Base-by-base conservation (phyloP, 1,284 basidiomycete genomes). In the Ustilago lituana region DNA sequence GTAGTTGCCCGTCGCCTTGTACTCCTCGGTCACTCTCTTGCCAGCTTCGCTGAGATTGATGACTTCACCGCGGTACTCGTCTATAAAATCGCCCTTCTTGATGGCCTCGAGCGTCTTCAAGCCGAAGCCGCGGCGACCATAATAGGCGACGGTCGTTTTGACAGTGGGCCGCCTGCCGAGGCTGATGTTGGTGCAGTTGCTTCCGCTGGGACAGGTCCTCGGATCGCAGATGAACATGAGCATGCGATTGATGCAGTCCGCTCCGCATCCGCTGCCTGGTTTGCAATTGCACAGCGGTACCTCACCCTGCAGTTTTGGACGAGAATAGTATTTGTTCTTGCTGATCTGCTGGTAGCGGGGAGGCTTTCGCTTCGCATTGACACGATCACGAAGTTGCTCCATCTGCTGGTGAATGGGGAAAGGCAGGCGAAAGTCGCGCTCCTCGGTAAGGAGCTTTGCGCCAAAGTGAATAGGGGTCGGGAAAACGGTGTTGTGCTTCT, bases 21-120 rank as follows among this genome's bases (percentile, higher is more conserved):
- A 80, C 40, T 62, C 46, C 24, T 74, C 69, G 12, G 38, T 69
- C 22, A 70, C 69, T 23, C 78, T 62, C 37, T 76, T 70, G n/a
- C 51, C 52, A 3, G 65, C 66, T 53, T 80, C 76, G 20, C 45
- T 35, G 8, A 74, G 47, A 27, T 77, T 48, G 61, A 80, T 77
- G 15, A 80, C 70, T 45, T 80, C 78, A 31, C 78, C 78, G 22
- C 78, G 72, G 39, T 80, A 80, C 55, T 80, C 77, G 50, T 73
- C 77, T 43, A 80, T 65, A 27, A 78, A 77, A 8, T 63, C 55
- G 20, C 65, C 70, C 56, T 54, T 61, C 24, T 56, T 45, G 59
- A 80, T 62, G 4, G 65, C 47, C 40, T 75, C 60, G 23, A 64
- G 62, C 41, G 77, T 73, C 37, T 56, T 50, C 9, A 80, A 59